Conservation (phyloP, 2,329 filamentous ascomycete genomes). For the Trichophyton schoenleinii region DNA sequence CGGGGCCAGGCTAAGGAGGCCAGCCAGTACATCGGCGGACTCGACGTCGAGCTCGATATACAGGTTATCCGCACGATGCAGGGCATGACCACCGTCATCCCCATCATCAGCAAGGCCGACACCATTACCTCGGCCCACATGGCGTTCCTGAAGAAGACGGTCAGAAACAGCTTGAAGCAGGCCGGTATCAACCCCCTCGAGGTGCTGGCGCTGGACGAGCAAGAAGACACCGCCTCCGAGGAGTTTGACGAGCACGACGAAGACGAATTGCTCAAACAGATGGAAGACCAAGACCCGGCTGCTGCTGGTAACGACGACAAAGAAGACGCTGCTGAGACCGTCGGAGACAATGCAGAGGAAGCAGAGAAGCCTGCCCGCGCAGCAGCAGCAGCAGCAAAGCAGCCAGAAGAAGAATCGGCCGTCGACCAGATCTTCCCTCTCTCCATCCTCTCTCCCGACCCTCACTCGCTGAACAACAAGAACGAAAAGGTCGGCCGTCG, state of each 20-base stretch:
- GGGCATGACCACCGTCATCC: conserved; percentile 89
- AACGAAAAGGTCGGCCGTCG: conserved; percentile 56
- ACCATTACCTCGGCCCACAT: conserved; percentile 94
- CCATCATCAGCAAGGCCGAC: conserved; percentile 91
- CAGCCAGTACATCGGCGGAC: conserved; percentile 45
- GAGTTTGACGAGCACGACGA: conserved; percentile 41
- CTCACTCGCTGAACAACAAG: conserved; percentile 52
- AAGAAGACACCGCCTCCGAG: conserved; percentile 41
- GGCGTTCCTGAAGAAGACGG: conserved; percentile 76
- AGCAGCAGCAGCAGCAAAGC: neutral
- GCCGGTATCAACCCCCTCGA: conserved; percentile 81
- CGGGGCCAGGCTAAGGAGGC: conserved; percentile 40
- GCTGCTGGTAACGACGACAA: conserved; percentile 7
- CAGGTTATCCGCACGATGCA: conserved; percentile 79
- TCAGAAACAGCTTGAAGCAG: conserved; percentile 77
- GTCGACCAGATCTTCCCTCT: conserved; percentile 60
- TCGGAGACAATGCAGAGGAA: neutral
- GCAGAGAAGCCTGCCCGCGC: conserved; percentile 1
- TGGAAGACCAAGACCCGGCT: conserved; percentile 16
- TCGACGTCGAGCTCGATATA: conserved; percentile 82
- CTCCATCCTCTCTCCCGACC: conserved; percentile 86
- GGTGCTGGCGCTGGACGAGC: conserved; percentile 68
- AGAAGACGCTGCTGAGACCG: neutral
- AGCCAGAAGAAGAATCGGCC: conserved; percentile 19
- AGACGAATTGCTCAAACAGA: conserved; percentile 23